These are phyloP conservation scores for Trichoderma gracile DNA, from an alignment of 2,329 filamentous ascomycete species.

Conservation along the genomic window DNA sequence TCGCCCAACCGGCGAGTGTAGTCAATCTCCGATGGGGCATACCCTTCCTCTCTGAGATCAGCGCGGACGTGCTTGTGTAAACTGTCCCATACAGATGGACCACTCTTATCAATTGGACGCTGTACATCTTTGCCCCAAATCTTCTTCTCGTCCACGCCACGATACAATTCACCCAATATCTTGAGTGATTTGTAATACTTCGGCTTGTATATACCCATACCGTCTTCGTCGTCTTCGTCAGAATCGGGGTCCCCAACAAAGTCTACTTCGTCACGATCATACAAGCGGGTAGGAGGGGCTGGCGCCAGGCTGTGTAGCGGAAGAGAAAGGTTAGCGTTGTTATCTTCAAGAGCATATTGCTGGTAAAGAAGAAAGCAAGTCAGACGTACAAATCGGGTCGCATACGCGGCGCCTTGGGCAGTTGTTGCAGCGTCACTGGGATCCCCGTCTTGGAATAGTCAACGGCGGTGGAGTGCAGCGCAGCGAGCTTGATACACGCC, in stretches of 20 bases:
- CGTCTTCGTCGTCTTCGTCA: constrained; percentile 43
- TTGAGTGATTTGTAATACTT: constrained; percentile 68
- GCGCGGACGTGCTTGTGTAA: constrained; percentile 37
- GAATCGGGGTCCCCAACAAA: constrained; percentile 38
- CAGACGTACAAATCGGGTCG: constrained; percentile 57
- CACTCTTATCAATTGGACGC: constrained; percentile 32
- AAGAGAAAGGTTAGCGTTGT: not conserved
- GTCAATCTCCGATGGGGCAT: constrained; percentile 30
- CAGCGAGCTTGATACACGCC: constrained; percentile 58
- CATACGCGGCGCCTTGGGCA: constrained; percentile 44
- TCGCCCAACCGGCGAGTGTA: constrained; percentile 41
- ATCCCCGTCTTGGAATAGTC: constrained; percentile 78
- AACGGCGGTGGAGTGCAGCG: constrained; percentile 68
- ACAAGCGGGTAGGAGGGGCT: constrained; percentile 47
- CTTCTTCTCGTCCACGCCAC: constrained; percentile 68
- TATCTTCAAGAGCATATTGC: not conserved
- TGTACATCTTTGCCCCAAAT: constrained; percentile 59
- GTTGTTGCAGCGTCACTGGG: constrained; percentile 48
- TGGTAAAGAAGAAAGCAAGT: not conserved
- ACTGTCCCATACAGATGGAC: constrained; percentile 47
- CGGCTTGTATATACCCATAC: constrained; percentile 47
- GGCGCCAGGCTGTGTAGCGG: constrained; percentile 45
- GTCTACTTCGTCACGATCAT: constrained; percentile 47
- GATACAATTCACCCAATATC: constrained; percentile 69
- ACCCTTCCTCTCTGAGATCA: constrained; percentile 26